Evolutionary conservation across 148 eudicot species (phyloP), one percentile per base, ranked within the genome.

Genomic region (Chenopodium suecicum): DNA sequence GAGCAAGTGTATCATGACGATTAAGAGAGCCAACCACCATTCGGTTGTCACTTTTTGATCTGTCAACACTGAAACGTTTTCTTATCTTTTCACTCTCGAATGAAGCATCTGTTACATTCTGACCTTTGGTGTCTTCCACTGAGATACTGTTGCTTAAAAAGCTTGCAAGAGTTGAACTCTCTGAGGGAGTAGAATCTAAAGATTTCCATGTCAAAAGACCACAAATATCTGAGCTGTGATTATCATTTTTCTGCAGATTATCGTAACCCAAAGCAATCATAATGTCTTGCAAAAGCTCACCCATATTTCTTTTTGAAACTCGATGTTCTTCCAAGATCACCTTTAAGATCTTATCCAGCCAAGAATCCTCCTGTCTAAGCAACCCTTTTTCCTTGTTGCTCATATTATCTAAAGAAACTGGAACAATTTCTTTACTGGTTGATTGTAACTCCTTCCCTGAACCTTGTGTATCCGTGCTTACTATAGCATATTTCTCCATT

Each of bases 181-280:
- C 12, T 12, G 48, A 44, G 8, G 22, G 58, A 41, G 76, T 72
- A 56, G 58, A 54, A 67, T 78, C 78, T 41, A 88, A 86, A 74
- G 91, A 78, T 86, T 83, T 87, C 98, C 95, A 92, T n/a, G 90
- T 85, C 70, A 91, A 82, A 47, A 88, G 84, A 20, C 95, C 94
- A 71, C 92, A 83, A 73, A 91, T 80, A 9, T 75, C 90, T 46
- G 83, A 78, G 77, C 67, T 58, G 19, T 80, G 31, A 74, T 48
- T 50, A 27, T 72, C 74, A 23, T 29, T 32, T 75, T 78, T 62
- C 12, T 73, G 58, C 29, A 74, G 37, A 25, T 50, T 7, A 74
- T 74, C n/a, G 67, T 76, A 70, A 60, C 80, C 78, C 74, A 90
- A 78, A 46, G 88, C 88, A 44, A 83, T 81, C 78, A 63, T 81